These are phyloP conservation scores for Pyracantha coccinea DNA, from an alignment of 331 rosid genomes.

Conservation along the genomic window DNA sequence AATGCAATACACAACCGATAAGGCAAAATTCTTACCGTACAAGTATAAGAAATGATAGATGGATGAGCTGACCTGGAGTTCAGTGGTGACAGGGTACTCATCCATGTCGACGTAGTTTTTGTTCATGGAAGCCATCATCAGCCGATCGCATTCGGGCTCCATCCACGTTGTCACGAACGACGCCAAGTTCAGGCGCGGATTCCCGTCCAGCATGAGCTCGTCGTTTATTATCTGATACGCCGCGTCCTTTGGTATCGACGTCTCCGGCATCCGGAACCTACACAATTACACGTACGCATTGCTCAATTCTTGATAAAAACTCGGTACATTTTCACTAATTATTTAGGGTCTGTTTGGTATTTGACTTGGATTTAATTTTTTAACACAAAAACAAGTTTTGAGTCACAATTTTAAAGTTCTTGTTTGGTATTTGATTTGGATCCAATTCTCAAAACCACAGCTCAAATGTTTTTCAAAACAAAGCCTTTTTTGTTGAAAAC, in stretches of 20 bases:
- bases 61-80: constrained; percentile 53
- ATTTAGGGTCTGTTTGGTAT: too few relatives aligned
- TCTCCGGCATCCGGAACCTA: constrained; percentile 58
- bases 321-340: neutral
- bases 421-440: too few relatives aligned
- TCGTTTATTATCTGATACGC: constrained; percentile 79
- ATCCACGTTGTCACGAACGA: constrained; percentile 96
- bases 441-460: too few relatives aligned
- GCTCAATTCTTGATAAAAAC: neutral
- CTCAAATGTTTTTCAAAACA: too few relatives aligned
- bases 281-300: neutral
- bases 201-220: constrained; percentile 86
- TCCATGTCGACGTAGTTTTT: constrained; percentile 97
- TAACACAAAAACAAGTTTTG: too few relatives aligned
- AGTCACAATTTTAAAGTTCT: too few relatives aligned
- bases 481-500: too few relatives aligned
- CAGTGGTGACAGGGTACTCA: constrained; percentile 91
- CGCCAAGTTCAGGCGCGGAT: constrained; percentile 75
- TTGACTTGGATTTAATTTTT: too few relatives aligned
- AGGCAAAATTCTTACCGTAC: too few relatives aligned
- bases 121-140: constrained; percentile 68
- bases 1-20: neutral
- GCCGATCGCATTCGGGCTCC: constrained; percentile 88
- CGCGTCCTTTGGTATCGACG: constrained; percentile 60
- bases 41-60: neutral